Evolutionary conservation across 257 asterid genomes (phyloP).

Genomic region (Phtheirospermum japonicum): DNA sequence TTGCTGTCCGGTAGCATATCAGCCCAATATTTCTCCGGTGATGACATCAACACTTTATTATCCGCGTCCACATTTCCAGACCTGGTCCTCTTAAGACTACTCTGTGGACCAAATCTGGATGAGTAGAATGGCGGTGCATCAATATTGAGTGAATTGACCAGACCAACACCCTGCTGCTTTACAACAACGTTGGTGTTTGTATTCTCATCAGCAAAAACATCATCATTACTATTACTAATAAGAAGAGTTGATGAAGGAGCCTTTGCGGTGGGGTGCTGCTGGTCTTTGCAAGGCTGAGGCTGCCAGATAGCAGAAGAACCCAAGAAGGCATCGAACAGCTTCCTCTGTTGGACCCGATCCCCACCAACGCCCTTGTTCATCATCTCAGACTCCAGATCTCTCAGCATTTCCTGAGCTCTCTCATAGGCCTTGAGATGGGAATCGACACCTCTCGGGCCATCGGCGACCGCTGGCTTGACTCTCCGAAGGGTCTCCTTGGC

Average conservation of each 20-base stretch:
- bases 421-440: conserved; percentile 97
- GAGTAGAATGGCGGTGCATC: conserved; percentile 76
- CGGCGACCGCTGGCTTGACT: conserved; percentile 80
- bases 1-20: conserved; percentile 66
- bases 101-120: conserved; percentile 41
- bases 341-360: conserved; percentile 72
- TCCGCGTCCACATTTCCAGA: conserved; percentile 43
- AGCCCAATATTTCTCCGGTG: conserved; percentile 51
- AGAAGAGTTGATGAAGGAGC: background rate
- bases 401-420: conserved; percentile 91
- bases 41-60: conserved; percentile 33
- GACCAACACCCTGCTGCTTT: too few species aligned
- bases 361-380: conserved; percentile 54
- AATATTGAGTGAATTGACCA: conserved; percentile 50
- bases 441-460: conserved; percentile 93
- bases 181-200: conserved; percentile 36
- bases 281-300: conserved; percentile 92
- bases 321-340: conserved; percentile 69
- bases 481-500: conserved; percentile 82
- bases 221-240: conserved; percentile 9
- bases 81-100: conserved; percentile 69
- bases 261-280: background rate
- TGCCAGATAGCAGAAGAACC: conserved; percentile 97
- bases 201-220: conserved; percentile 70
- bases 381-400: conserved; percentile 83